Evolutionary conservation across 2,329 filamentous ascomycete genomes (phyloP), one percentile per base, ranked within the genome.

Genomic region (Microsporum canis): DNA sequence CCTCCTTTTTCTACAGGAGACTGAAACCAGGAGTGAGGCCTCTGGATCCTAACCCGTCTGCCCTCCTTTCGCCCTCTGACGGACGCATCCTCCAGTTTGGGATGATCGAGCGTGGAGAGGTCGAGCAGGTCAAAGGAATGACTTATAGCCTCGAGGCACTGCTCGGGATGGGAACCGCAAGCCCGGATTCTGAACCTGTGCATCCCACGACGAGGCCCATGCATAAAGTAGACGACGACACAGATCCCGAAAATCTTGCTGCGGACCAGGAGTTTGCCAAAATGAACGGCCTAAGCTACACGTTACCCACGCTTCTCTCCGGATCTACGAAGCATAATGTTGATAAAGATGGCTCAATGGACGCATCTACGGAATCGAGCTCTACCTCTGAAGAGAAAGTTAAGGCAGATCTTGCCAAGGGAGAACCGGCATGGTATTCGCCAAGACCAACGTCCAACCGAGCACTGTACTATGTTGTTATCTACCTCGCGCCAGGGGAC

Each of bases 71-170:
- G 0, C 95, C 94, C 0, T 85, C 94, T 3, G 94, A 99, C 72
- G 94, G 94, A 55, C 88, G 88, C 65, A 82, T 99, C 53, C 82
- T 99, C 31, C 92, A 97, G 69, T 96, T 91, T 68, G 94, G 94
- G 8, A 86, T 85, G 67, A 96, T 99, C 61, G 88, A 95, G 69
- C 85, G 91, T 68, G 91, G 92, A 56, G 90, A 96, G 70, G 95
- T 99, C 49, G 94, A 99, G 73, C 94, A 99, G 76, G 92, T 99
- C 65, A 99, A 99, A 76, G 94, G 94, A 63, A 94, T 99, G 81
- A 99, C 94, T 0, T 99, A 99, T 76, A 95, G 87, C 66, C 83
- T 99, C 60, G 94, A 99, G 71, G 91, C 94, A 5, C 82, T 99
- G 1, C 82, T 99, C 1, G 94, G 94, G 58, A 85, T 65, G 66